Percentiles rank a stretch among this genome's conserved stretches.
Evolutionary conservation across 2,329 filamentous ascomycete species (phyloP).

Genomic region (Diaporthe destruens): DNA sequence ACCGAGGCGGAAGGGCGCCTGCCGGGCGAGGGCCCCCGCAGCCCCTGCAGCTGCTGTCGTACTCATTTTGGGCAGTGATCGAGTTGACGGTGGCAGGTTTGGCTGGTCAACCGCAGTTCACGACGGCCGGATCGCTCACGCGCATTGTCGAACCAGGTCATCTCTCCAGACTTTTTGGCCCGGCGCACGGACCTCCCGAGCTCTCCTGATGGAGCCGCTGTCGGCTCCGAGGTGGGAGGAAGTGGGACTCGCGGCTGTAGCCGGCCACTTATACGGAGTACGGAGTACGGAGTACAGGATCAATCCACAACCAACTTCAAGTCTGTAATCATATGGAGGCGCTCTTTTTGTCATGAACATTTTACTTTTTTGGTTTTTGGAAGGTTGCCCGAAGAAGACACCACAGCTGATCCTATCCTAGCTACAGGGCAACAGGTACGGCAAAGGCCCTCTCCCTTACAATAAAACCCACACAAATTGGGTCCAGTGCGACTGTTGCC

Average conservation of each 20-base stretch:
- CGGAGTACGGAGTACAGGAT: constrained; percentile 3
- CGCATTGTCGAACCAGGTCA: constrained; percentile 25
- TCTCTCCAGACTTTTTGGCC: constrained; percentile 38
- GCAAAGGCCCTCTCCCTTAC: neutral
- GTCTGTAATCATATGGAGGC: neutral
- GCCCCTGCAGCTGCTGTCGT: constrained; percentile 49
- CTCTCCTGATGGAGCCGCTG: constrained; percentile 20
- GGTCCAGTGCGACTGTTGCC: constrained; percentile 10
- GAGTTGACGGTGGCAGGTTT: neutral
- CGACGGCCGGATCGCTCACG: neutral
- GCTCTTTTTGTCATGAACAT: constrained; percentile 12
- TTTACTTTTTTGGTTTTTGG: constrained; percentile 33
- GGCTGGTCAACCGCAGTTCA: constrained; percentile 26
- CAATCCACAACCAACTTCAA: constrained; percentile 30
- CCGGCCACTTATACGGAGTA: constrained; percentile 22
- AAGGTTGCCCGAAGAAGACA: constrained; percentile 30
- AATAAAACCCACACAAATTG: neutral
- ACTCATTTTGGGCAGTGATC: constrained; percentile 34
- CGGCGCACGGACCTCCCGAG: constrained; percentile 28
- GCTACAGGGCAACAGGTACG: constrained; percentile 21
- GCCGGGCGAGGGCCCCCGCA: constrained; percentile 52
- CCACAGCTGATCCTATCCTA: constrained; percentile 32
- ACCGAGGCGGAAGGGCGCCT: constrained; percentile 62
- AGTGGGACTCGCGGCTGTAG: constrained; percentile 30
- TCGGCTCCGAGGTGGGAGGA: constrained; percentile 28